Percentiles rank a stretch among this genome's conserved stretches.
These are phyloP conservation scores for Suillus brevipes DNA, from an alignment of 768 basidiomycete species.

Conservation along the genomic window DNA sequence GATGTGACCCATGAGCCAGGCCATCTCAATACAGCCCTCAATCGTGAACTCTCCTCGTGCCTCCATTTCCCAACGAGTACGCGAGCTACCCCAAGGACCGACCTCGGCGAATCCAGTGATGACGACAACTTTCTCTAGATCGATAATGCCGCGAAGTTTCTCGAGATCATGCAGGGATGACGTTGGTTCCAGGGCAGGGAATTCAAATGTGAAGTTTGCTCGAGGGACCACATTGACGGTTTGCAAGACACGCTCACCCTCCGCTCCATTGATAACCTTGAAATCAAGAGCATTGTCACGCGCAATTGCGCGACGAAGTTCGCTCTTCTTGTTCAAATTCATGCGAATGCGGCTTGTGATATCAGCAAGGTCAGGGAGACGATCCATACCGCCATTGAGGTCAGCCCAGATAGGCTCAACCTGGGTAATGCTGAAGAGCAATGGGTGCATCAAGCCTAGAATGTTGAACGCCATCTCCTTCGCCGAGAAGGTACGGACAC, in stretches of 20 bases:
- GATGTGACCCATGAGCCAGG: constrained; percentile 99
- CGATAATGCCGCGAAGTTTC: constrained; percentile 83
- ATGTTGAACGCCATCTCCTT: constrained; percentile 99
- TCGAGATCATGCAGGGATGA: constrained; percentile 71
- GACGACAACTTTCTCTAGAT: constrained; percentile 94
- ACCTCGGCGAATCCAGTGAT: constrained; percentile 97
- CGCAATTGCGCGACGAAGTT: constrained; percentile 89
- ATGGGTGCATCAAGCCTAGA: constrained; percentile 97
- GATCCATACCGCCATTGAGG: constrained; percentile 97
- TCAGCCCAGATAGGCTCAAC: constrained; percentile 99
- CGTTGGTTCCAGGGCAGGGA: constrained; percentile 80
- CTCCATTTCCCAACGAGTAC: constrained; percentile 99
- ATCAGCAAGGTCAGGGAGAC: constrained; percentile 91
- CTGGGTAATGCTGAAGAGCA: constrained; percentile 98
- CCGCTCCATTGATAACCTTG: constrained; percentile 84
- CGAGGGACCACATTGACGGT: constrained; percentile 92
- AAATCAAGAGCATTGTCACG: constrained; percentile 96
- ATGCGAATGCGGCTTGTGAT: constrained; percentile 85
- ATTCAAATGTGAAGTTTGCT: constrained; percentile 96
- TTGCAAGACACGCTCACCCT: constrained; percentile 90
- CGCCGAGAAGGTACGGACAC: constrained; percentile 96
- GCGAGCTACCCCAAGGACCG: constrained; percentile 96
- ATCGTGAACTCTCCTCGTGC: constrained; percentile 96
- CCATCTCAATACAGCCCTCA: constrained; percentile 98
- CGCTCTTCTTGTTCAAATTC: constrained; percentile 81